These are phyloP conservation scores for Tetracladium marchalianum DNA, from an alignment of 495 filamentous ascomycete species.

Conservation along the genomic window DNA sequence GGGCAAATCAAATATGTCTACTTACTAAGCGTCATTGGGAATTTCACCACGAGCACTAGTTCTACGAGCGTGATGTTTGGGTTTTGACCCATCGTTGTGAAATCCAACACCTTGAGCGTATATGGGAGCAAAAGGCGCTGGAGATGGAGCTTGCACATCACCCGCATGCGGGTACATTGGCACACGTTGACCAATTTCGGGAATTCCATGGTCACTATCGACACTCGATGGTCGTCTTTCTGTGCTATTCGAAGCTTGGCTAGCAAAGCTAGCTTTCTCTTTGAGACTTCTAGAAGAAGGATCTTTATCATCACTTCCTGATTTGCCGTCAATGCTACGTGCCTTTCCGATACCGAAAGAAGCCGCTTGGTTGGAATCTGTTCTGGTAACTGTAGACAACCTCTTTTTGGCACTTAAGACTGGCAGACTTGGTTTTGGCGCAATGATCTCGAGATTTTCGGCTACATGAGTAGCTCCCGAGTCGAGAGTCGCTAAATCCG, in stretches of 20 bases:
- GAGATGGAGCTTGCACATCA: slow-evolving; percentile 93
- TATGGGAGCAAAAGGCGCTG: slow-evolving; percentile 50
- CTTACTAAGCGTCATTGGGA: slow-evolving; percentile 20
- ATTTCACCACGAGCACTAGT: slow-evolving; percentile 34
- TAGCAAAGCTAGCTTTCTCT: slow-evolving; percentile 52
- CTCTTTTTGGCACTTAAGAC: slow-evolving; percentile 66
- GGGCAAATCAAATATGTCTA: neutral
- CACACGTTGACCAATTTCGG: slow-evolving; percentile 79
- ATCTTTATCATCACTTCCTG: slow-evolving; percentile 49
- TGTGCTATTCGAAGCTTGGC: slow-evolving; percentile 38
- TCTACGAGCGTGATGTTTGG: slow-evolving; percentile 57
- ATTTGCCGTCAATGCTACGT: slow-evolving; percentile 29
- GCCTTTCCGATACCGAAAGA: slow-evolving; percentile 70
- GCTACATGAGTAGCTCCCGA: slow-evolving; percentile 69
- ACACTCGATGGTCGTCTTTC: slow-evolving; percentile 25
- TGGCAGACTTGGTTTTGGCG: slow-evolving; percentile 81
- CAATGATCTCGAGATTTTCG: slow-evolving; percentile 75
- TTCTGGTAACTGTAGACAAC: slow-evolving; percentile 75
- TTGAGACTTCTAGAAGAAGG: slow-evolving; percentile 38
- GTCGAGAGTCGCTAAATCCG: slow-evolving; percentile 39
- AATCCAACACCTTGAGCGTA: slow-evolving; percentile 45
- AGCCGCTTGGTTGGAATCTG: slow-evolving; percentile 75
- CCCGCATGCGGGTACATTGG: slow-evolving; percentile 92
- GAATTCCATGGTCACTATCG: slow-evolving; percentile 78
- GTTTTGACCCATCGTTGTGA: slow-evolving; percentile 37